These are phyloP conservation scores for Colletotrichum plurivorum DNA, from an alignment of 2,329 filamentous ascomycete species.

Conservation along the genomic window DNA sequence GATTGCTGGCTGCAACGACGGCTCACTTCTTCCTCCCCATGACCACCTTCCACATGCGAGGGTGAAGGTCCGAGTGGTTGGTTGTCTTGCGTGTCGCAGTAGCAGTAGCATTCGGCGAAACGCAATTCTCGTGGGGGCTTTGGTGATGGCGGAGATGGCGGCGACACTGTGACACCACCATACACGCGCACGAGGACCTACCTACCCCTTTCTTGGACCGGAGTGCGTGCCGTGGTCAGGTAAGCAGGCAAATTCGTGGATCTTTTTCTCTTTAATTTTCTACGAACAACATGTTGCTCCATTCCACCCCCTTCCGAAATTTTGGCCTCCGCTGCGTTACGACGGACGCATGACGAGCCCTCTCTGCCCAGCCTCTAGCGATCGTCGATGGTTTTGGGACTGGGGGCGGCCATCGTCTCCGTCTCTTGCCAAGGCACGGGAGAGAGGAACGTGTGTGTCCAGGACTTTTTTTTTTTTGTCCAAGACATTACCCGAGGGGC, in stretches of 20 bases:
- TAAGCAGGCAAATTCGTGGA: no score
- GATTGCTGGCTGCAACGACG: constrained; percentile 14
- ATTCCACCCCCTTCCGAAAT: background rate
- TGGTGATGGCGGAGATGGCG: background rate
- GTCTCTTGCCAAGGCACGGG: constrained; percentile 19
- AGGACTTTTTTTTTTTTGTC: constrained; percentile 2
- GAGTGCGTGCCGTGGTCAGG: background rate
- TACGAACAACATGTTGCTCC: background rate
- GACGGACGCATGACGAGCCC: constrained; percentile 28
- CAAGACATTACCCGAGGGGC: constrained; percentile 22
- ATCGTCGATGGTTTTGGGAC: background rate
- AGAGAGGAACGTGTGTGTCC: background rate
- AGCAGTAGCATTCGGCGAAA: constrained; percentile 1
- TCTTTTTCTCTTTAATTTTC: background rate
- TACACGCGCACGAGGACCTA: no score
- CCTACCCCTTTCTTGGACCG: background rate
- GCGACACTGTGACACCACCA: constrained; percentile 1
- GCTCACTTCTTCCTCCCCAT: background rate
- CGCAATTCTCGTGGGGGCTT: constrained; percentile 1
- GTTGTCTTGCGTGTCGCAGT: background rate
- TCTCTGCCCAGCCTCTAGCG: constrained; percentile 4
- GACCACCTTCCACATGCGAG: constrained; percentile 21
- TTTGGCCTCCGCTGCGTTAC: background rate
- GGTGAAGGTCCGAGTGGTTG: background rate
- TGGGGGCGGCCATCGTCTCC: constrained; percentile 20